These are phyloP conservation scores for Gentiana dahurica DNA, from an alignment of 257 asterid genomes.

Conservation along the genomic window DNA sequence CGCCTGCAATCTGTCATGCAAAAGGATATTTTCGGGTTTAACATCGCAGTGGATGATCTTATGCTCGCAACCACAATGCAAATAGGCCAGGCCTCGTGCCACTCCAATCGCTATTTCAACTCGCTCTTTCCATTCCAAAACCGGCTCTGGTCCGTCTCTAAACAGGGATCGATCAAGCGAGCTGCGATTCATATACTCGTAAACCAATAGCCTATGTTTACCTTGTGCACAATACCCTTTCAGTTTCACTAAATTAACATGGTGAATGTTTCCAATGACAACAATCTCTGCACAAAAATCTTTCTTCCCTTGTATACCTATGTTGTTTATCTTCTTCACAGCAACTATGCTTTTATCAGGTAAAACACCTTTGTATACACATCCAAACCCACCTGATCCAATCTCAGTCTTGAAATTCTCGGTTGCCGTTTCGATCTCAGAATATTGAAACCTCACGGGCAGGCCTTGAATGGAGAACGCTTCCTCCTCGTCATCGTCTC, in stretches of 20 bases:
- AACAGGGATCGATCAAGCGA: slow-evolving; percentile 90
- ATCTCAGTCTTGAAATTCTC: slow-evolving; percentile 54
- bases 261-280: slow-evolving; percentile 95
- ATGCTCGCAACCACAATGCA: slow-evolving; percentile 74
- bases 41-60: slow-evolving; percentile 85
- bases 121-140: slow-evolving; percentile 75
- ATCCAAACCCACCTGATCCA: slow-evolving; percentile 99
- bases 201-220: slow-evolving; percentile 74
- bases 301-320: slow-evolving; percentile 95
- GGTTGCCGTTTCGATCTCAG: slow-evolving; percentile 65
- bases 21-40: slow-evolving; percentile 81
- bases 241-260: slow-evolving; percentile 70
- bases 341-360: slow-evolving; percentile 67
- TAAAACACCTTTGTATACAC: slow-evolving; percentile 75
- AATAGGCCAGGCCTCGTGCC: slow-evolving; percentile 84
- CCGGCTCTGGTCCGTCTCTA: slow-evolving; percentile 36
- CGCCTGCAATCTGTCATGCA: slow-evolving; percentile 59
- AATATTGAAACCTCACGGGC: slow-evolving; percentile 83
- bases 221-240: slow-evolving; percentile 90
- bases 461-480: slow-evolving; percentile 50
- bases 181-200: slow-evolving; percentile 83
- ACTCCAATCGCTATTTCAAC: slow-evolving; percentile 66
- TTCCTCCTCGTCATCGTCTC: slow-evolving; percentile 37
- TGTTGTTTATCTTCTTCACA: slow-evolving; percentile 79
- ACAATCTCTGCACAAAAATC: slow-evolving; percentile 94